These are phyloP conservation scores for Nephelium lappaceum DNA, from an alignment of 345 rosid genomes.

Conservation along the genomic window DNA sequence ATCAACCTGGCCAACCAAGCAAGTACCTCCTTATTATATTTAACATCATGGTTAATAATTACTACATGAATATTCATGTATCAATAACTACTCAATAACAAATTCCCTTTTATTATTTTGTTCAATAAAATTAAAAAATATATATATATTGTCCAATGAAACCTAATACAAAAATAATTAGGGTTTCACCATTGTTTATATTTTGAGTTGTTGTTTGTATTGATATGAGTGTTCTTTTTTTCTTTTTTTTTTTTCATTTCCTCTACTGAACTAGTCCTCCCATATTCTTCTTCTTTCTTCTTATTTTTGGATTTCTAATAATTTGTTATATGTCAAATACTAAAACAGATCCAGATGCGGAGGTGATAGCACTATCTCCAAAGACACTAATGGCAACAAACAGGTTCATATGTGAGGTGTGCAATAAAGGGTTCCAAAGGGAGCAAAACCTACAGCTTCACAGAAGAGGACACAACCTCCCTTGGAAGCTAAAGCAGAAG, in stretches of 20 bases:
- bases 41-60: background rate
- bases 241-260: background rate
- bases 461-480: slow-evolving; percentile 87
- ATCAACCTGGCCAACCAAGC: slow-evolving; percentile 85
- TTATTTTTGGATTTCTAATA: background rate
- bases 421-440: slow-evolving; percentile 88
- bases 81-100: slow-evolving; percentile 2
- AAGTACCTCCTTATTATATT: slow-evolving; percentile 44
- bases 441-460: slow-evolving; percentile 88
- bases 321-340: slow-evolving; percentile 13
- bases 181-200: slow-evolving; percentile 7
- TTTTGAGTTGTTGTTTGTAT: background rate
- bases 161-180: slow-evolving; percentile 4
- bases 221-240: background rate
- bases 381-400: slow-evolving; percentile 89
- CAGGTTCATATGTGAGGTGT: slow-evolving; percentile 86
- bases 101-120: background rate
- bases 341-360: slow-evolving; percentile 80
- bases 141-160: background rate
- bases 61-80: background rate
- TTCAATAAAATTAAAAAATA: background rate
- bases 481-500: slow-evolving; percentile 86
- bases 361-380: slow-evolving; percentile 86
- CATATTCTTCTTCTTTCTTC: background rate
- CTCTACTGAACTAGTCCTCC: background rate